Conservation (phyloP, 202 grass and related monocot species). For the Dendrocalamus latiflorus region DNA sequence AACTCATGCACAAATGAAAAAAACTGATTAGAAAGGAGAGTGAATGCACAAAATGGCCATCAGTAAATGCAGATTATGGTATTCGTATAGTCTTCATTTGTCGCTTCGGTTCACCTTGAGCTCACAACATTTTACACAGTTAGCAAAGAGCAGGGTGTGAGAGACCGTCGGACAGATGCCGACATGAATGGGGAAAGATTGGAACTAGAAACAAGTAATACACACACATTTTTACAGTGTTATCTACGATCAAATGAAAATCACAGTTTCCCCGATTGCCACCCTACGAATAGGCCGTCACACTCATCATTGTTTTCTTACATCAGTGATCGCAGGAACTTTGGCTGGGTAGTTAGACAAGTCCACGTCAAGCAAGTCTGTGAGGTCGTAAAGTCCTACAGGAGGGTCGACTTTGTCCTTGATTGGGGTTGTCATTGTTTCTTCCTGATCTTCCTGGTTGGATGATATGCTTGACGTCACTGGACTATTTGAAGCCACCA, state of each 20-base stretch:
- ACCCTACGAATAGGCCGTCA: neutral
- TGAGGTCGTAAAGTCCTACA: constrained; percentile 71
- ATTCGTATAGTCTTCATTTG: neutral
- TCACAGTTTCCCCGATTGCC: neutral
- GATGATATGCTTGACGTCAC: constrained; percentile 31
- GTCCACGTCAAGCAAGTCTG: constrained; percentile 66
- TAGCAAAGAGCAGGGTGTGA: too few species aligned
- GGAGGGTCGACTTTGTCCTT: constrained; percentile 64
- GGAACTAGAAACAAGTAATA: too few species aligned
- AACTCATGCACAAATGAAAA: too few species aligned
- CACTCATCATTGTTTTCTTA: constrained; percentile 62
- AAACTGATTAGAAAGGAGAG: neutral
- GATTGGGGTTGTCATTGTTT: too few species aligned
- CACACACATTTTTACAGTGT: constrained; percentile 53
- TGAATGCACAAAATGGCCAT: neutral
- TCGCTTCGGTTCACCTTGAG: constrained; percentile 19
- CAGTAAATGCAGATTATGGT: neutral
- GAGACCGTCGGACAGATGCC: neutral
- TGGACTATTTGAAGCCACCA: constrained; percentile 39
- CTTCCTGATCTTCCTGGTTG: constrained; percentile 60
- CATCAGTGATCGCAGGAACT: constrained; percentile 66
- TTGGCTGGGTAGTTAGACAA: constrained; percentile 63
- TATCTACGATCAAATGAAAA: constrained; percentile 32
- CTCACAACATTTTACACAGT: constrained; percentile 27
- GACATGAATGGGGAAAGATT: constrained; percentile 34